These are phyloP conservation scores for Ammopiptanthus mongolicus DNA, from an alignment of 306 rosid genomes.

Conservation along the genomic window DNA sequence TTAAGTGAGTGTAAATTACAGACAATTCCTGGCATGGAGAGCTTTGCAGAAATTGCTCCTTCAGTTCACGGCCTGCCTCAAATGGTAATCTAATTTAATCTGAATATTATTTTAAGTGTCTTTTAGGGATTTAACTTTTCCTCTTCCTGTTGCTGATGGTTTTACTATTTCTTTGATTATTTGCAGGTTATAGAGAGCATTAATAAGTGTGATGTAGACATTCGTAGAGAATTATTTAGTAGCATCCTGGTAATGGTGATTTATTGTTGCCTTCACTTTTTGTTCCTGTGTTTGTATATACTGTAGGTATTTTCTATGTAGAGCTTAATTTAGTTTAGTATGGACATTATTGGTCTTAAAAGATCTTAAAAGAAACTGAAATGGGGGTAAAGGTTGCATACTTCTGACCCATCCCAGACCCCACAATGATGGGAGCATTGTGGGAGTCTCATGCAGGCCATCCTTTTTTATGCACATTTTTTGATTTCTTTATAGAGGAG, in stretches of 20 bases:
- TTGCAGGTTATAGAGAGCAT: constrained; percentile 92
- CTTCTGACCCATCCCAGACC: not conserved
- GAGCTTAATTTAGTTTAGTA: constrained; percentile 2
- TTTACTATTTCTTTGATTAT: constrained; percentile 13
- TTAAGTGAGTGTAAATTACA: constrained; percentile 26
- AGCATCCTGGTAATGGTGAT: constrained; percentile 78
- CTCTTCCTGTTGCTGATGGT: constrained; percentile 16
- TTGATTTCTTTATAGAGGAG: not conserved
- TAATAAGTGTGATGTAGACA: constrained; percentile 94
- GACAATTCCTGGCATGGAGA: constrained; percentile 96
- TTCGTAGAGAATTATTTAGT: constrained; percentile 91
- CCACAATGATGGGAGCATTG: not conserved
- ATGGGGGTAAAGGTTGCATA: not conserved
- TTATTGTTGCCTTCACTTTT: not conserved
- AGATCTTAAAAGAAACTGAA: not conserved
- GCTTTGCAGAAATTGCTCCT: constrained; percentile 64
- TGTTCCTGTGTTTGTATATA: not conserved
- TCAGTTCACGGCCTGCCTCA: constrained; percentile 87
- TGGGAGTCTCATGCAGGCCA: not conserved
- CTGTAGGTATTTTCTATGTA: not conserved
- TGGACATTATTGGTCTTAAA: not conserved
- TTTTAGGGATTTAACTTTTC: not conserved
- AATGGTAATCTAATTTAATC: constrained; percentile 51
- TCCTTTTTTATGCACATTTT: not conserved
- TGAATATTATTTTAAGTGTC: not conserved